Conservation (phyloP, 163 green algal genomes). For the Chloromonas sp. region DNA sequence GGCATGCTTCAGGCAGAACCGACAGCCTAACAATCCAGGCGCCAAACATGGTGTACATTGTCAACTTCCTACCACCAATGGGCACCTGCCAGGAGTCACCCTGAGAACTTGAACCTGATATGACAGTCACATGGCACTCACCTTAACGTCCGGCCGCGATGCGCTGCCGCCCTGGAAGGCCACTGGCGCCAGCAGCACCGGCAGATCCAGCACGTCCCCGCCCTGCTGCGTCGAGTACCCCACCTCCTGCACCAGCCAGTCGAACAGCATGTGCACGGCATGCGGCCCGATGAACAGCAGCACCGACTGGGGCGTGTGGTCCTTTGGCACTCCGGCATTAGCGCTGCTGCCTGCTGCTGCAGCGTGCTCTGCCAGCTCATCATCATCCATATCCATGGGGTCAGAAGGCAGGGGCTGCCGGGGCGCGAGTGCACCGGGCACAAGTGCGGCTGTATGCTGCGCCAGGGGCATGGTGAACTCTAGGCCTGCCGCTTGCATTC, state of each 20-base stretch:
- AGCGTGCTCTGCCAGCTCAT: no score
- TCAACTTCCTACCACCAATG: neutral
- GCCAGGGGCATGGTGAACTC: slow-evolving; percentile 6
- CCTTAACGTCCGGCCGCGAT: neutral
- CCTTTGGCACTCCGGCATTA: neutral
- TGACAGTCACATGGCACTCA: neutral
- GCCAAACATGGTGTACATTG: neutral
- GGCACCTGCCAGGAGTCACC: neutral
- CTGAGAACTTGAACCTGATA: neutral
- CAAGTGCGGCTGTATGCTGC: neutral
- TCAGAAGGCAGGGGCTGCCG: no score
- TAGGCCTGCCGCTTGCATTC: neutral
- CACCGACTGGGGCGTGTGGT: slow-evolving; percentile 1
- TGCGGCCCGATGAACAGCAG: slow-evolving; percentile 1
- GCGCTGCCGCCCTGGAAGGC: neutral
- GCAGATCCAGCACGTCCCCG: neutral
- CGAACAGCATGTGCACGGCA: slow-evolving; percentile 7
- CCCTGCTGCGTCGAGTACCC: neutral
- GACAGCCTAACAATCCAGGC: neutral
- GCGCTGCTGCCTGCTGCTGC: no score
- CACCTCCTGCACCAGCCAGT: neutral
- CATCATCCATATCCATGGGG: no score
- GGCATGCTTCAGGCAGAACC: neutral
- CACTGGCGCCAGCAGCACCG: slow-evolving; percentile 2
- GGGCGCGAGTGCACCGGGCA: no score